Percentiles rank a stretch among this genome's conserved stretches.
Conservation (phyloP, 75 land plant genomes). For the Pinus tabuliformis region DNA sequence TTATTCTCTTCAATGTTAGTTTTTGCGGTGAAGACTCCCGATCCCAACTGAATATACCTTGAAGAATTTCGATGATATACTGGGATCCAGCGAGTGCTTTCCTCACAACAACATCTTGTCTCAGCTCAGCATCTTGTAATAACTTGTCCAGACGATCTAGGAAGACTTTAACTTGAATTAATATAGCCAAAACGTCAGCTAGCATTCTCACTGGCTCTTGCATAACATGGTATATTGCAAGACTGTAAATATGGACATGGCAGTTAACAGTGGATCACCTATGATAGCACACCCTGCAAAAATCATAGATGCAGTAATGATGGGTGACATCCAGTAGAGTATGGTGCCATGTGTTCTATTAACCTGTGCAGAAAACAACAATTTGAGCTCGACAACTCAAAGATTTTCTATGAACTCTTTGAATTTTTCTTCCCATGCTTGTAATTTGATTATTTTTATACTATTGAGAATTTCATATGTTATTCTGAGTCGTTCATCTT, state of each 20-base stretch:
- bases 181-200: constrained; percentile 56
- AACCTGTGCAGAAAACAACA: constrained; percentile 43
- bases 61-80: constrained; percentile 45
- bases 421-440: too few relatives aligned
- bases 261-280: constrained; percentile 58
- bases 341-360: too few relatives aligned
- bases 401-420: constrained; percentile 25
- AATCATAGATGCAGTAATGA: too few relatives aligned
- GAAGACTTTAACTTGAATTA: constrained; percentile 73
- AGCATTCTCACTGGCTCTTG: constrained; percentile 74
- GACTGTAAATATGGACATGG: constrained; percentile 75
- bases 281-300: constrained; percentile 59
- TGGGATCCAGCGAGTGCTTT: constrained; percentile 32
- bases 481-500: constrained; percentile 51
- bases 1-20: constrained; percentile 48
- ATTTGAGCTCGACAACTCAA: constrained; percentile 51
- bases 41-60: constrained; percentile 76
- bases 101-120: constrained; percentile 44
- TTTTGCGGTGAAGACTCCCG: constrained; percentile 3
- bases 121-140: constrained; percentile 70
- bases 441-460: too few relatives aligned
- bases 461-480: constrained; percentile 67
- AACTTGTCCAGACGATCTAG: constrained; percentile 56
- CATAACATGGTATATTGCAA: constrained; percentile 75
- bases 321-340: too few relatives aligned